A percentile compares a stretch with the other conserved stretches of the same genome.
These are phyloP conservation scores for Colletotrichum abscissum DNA, from an alignment of 2,329 filamentous ascomycete species.

Conservation along the genomic window DNA sequence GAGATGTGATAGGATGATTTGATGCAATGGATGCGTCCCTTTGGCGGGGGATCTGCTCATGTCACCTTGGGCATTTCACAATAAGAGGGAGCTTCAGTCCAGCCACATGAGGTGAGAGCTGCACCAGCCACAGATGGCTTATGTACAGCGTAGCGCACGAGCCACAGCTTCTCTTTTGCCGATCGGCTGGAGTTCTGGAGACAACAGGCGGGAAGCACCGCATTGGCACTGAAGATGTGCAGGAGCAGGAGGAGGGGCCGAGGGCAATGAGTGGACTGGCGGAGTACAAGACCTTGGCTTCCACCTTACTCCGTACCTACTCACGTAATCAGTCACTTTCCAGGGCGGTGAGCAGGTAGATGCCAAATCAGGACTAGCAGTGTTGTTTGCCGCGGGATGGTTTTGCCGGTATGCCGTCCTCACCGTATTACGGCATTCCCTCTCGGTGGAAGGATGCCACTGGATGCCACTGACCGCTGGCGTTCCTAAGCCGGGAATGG, in stretches of 20 bases:
- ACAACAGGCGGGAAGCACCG: neutral
- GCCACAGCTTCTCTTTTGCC: neutral
- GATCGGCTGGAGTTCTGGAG: neutral
- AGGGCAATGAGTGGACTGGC: constrained; percentile 3
- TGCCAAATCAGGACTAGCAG: neutral
- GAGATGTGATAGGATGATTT: too few species aligned
- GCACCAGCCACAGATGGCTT: neutral
- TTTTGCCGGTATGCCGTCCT: constrained; percentile 23
- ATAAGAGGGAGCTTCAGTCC: neutral
- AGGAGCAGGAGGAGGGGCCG: neutral
- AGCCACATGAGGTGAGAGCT: neutral
- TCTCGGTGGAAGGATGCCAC: neutral
- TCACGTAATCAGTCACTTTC: neutral
- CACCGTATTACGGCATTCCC: neutral
- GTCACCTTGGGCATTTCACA: neutral
- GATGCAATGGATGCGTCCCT: neutral
- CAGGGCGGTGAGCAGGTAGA: constrained; percentile 16
- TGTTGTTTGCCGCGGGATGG: constrained; percentile 8
- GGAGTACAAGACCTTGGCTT: constrained; percentile 1
- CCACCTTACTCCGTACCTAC: neutral
- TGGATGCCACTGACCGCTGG: neutral
- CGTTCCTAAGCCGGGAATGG: constrained; percentile 5
- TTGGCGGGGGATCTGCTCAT: neutral
- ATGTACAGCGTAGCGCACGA: neutral
- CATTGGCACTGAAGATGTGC: neutral